Evolutionary conservation across 2,329 filamentous ascomycete species (phyloP).

Genomic region (Graphilbum fragrans): DNA sequence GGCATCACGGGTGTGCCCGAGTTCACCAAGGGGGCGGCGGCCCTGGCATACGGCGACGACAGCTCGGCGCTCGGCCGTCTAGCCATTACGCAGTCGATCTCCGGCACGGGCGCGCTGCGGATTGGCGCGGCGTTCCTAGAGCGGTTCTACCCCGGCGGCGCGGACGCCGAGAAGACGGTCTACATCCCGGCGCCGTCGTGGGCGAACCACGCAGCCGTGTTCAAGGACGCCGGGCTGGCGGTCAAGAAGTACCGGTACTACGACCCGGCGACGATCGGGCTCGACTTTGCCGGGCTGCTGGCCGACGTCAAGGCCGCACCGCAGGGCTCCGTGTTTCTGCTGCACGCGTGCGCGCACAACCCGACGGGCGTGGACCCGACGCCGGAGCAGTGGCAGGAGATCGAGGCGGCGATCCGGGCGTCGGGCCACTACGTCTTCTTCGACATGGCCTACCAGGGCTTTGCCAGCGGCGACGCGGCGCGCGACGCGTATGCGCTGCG

Average conservation of each 20-base stretch:
- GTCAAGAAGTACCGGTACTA: conserved; percentile 98
- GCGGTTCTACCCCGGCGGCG: conserved; percentile 74
- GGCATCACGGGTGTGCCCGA: conserved; percentile 92
- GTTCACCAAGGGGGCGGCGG: conserved; percentile 84
- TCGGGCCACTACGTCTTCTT: conserved; percentile 91
- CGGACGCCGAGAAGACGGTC: conserved; percentile 56
- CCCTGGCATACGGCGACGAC: conserved; percentile 75
- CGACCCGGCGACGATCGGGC: conserved; percentile 95
- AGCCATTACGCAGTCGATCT: conserved; percentile 95
- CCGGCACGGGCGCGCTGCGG: conserved; percentile 88
- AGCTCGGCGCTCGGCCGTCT: conserved; percentile 67
- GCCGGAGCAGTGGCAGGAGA: conserved; percentile 81
- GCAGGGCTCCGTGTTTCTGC: conserved; percentile 75
- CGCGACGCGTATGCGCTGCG: conserved; percentile 88
- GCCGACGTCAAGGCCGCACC: conserved; percentile 83
- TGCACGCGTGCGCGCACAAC: conserved; percentile 97
- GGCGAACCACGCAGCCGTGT: conserved; percentile 97
- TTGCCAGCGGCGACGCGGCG: conserved; percentile 84
- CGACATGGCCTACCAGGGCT: conserved; percentile 99
- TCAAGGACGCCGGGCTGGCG: conserved; percentile 81
- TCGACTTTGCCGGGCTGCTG: conserved; percentile 92
- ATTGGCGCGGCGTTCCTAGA: conserved; percentile 89
- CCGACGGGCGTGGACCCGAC: conserved; percentile 94
- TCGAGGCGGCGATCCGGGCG: conserved; percentile 76
- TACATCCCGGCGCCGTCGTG: conserved; percentile 94